Percentiles rank a stretch among this genome's conserved stretches.
phyloP scores from a whole-genome alignment of 371 early-diverging fungal species.

The Mucor plumbeus region DNA sequence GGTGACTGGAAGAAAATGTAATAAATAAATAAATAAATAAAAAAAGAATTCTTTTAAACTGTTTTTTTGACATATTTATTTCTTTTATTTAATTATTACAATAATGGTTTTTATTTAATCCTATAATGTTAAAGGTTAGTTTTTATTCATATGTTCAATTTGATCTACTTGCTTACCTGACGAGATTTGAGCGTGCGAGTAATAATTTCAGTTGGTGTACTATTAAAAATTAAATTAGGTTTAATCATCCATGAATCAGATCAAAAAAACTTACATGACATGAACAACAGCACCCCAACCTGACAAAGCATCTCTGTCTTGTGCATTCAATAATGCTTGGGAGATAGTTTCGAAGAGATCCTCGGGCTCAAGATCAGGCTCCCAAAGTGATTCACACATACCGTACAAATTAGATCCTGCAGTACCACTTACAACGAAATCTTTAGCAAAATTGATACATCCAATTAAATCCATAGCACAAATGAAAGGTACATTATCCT shows the following conservation, averaged over 20 bases:
- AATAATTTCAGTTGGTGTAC: conserved; percentile 85
- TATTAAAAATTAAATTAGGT: conserved; percentile 27
- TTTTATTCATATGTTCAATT: background rate
- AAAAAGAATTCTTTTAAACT: background rate
- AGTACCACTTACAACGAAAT: conserved; percentile 98
- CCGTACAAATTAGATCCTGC: conserved; percentile 93
- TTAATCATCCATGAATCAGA: background rate
- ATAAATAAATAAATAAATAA: background rate
- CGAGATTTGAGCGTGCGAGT: conserved; percentile 81
- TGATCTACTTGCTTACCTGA: conserved; percentile 64
- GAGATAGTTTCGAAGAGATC: conserved; percentile 98
- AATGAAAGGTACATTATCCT: conserved; percentile 92
- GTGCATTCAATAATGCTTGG: conserved; percentile 96
- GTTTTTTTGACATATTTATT: conserved; percentile 3
- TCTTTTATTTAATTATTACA: conserved; percentile 2
- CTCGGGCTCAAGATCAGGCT: conserved; percentile 96
- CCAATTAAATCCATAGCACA: conserved; percentile 98
- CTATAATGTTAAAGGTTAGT: background rate
- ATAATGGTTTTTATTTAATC: conserved; percentile 12
- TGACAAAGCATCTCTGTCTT: conserved; percentile 97
- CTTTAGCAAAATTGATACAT: conserved; percentile 92
- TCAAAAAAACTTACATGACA: conserved; percentile 71
- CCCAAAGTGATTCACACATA: conserved; percentile 98
- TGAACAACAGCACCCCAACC: conserved; percentile 99
- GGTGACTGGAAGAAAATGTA: conserved; percentile 31